Percentiles rank a stretch among this genome's conserved stretches.
These are phyloP conservation scores for Simplicillium aogashimaense DNA, from an alignment of 2,329 filamentous ascomycete genomes.

Conservation along the genomic window DNA sequence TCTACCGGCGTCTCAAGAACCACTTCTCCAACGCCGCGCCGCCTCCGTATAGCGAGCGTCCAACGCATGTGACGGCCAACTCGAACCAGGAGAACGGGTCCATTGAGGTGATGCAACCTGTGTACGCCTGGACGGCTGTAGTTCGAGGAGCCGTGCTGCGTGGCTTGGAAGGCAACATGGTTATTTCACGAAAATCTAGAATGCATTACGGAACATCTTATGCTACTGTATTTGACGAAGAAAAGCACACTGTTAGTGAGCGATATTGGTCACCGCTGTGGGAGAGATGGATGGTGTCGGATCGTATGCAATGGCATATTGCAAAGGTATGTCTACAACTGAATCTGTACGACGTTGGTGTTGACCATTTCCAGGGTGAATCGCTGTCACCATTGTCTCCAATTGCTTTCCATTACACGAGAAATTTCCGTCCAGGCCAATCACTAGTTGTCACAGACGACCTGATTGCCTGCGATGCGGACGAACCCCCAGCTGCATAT, in stretches of 20 bases:
- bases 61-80: constrained; percentile 50
- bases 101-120: constrained; percentile 72
- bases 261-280: constrained; percentile 72
- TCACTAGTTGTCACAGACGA: constrained; percentile 72
- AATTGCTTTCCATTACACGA: constrained; percentile 76
- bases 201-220: constrained; percentile 77
- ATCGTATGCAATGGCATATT: constrained; percentile 82
- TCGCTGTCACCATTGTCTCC: constrained; percentile 64
- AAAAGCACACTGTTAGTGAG: constrained; percentile 62
- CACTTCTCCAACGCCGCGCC: constrained; percentile 54
- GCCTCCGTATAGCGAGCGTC: constrained; percentile 57
- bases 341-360: constrained; percentile 2
- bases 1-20: constrained; percentile 59
- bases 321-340: constrained; percentile 46
- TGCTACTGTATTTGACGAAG: constrained; percentile 70
- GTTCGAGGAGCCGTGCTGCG: constrained; percentile 68
- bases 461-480: constrained; percentile 64
- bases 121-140: constrained; percentile 75
- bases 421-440: constrained; percentile 73
- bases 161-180: constrained; percentile 70
- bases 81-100: constrained; percentile 40
- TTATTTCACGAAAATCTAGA: constrained; percentile 62
- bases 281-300: constrained; percentile 76
- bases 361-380: constrained; percentile 46
- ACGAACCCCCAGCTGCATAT: constrained; percentile 53